Evolutionary conservation across 805 yeast species (phyloP).

Genomic region (Ogataea ganodermae): DNA sequence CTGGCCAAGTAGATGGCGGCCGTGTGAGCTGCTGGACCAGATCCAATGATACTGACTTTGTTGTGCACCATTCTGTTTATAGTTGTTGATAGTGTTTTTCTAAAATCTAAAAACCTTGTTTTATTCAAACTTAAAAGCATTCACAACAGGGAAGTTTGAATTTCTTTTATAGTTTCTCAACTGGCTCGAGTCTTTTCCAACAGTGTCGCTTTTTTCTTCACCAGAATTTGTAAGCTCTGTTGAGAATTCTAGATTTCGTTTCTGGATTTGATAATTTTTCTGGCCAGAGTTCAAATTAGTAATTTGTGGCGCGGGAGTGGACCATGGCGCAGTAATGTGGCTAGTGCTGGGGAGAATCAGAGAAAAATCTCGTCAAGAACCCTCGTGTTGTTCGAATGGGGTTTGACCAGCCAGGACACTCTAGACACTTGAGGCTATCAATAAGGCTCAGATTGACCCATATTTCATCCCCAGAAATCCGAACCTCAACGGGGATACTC

Average conservation of each 20-base stretch:
- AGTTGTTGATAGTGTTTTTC: conserved; percentile 8
- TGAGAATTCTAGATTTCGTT: conserved; percentile 8
- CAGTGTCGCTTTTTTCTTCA: neutral
- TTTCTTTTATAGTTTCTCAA: conserved; percentile 3
- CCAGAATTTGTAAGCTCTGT: conserved; percentile 11
- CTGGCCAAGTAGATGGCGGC: conserved; percentile 97
- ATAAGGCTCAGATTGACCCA: too few species aligned
- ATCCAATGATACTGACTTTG: conserved; percentile 86
- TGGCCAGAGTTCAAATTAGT: conserved; percentile 4
- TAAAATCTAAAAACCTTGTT: neutral
- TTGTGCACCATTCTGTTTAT: conserved; percentile 70
- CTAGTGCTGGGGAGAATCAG: neutral
- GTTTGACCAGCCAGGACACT: too few species aligned
- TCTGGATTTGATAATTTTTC: neutral
- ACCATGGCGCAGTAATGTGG: too few species aligned
- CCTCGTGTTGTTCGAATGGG: too few species aligned
- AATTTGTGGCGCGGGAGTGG: neutral
- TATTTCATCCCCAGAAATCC: too few species aligned
- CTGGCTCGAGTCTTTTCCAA: neutral
- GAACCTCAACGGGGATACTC: too few species aligned
- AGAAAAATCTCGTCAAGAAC: too few species aligned
- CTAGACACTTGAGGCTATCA: too few species aligned
- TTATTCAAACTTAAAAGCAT: neutral
- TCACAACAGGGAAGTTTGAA: neutral
- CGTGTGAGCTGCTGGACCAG: conserved; percentile 99